Conservation (phyloP, 2,329 filamentous ascomycete species). For the Alternaria triticina region DNA sequence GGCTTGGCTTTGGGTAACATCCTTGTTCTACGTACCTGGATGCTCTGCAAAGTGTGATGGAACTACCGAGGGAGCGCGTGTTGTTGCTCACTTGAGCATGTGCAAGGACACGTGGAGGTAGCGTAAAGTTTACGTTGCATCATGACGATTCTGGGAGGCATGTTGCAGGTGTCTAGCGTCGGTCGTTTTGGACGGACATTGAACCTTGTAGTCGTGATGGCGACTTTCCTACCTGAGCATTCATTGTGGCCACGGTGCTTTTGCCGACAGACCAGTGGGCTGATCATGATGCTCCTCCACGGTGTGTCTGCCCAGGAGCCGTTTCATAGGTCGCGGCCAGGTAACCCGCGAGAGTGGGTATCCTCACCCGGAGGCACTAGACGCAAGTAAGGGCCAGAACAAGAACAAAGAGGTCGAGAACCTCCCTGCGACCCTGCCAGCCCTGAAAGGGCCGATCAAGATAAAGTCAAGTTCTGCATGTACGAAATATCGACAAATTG, state of each 20-base stretch:
- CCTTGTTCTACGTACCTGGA: neutral
- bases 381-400: neutral
- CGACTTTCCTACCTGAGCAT: neutral
- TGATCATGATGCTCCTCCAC: conserved; percentile 2
- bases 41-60: neutral
- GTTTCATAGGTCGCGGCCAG: neutral
- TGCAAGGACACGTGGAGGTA: neutral
- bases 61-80: neutral
- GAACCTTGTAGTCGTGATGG: neutral
- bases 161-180: neutral
- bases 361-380: neutral
- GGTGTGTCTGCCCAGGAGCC: neutral
- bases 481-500: neutral
- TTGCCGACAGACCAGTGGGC: neutral
- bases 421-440: conserved; percentile 1
- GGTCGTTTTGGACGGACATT: neutral
- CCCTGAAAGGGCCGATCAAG: neutral
- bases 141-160: neutral
- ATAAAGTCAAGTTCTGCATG: neutral
- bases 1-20: neutral
- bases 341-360: neutral
- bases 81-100: neutral
- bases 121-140: neutral
- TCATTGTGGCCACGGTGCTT: neutral
- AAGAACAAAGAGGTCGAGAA: neutral